These are phyloP conservation scores for Aureobasidium mangrovei DNA, from an alignment of 2,329 filamentous ascomycete species.

Conservation along the genomic window DNA sequence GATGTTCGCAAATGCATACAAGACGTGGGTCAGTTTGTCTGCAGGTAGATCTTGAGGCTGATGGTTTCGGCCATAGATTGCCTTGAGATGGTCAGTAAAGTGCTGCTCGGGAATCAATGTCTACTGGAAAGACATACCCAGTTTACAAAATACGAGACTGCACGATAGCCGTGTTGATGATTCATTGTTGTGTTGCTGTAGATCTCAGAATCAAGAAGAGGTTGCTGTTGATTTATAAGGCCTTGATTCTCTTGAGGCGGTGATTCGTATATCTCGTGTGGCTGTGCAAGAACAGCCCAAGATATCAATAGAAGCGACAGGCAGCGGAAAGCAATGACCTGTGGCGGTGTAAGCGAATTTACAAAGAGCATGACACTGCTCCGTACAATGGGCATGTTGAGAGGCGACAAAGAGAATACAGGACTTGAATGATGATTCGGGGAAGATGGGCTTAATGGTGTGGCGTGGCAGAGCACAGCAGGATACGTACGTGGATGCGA, in stretches of 20 bases:
- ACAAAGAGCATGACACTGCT: neutral
- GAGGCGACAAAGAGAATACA: too few relatives aligned
- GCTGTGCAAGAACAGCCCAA: constrained; percentile 8
- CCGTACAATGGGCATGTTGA: too few relatives aligned
- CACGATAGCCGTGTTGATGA: constrained; percentile 44
- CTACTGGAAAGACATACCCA: constrained; percentile 36
- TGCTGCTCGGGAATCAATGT: neutral
- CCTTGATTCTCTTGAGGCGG: neutral
- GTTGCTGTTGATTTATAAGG: constrained; percentile 2
- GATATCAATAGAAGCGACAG: neutral
- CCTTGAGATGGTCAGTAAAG: constrained; percentile 37
- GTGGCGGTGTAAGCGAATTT: neutral
- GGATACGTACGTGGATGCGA: neutral
- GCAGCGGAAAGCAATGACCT: neutral
- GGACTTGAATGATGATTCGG: too few relatives aligned
- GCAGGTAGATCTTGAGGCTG: constrained; percentile 75
- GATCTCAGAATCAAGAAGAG: neutral
- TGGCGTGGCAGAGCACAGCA: too few relatives aligned
- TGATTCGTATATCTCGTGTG: constrained; percentile 4
- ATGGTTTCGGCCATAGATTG: constrained; percentile 79
- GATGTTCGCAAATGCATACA: constrained; percentile 89
- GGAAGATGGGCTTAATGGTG: too few relatives aligned
- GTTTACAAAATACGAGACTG: constrained; percentile 67
- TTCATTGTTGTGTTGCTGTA: constrained; percentile 2
- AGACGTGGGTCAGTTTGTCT: constrained; percentile 75